A percentile compares a stretch with the other conserved stretches of the same genome.
phyloP scores from a whole-genome alignment of 2,329 filamentous ascomycete genomes.

The Bipolaris bicolor region DNA sequence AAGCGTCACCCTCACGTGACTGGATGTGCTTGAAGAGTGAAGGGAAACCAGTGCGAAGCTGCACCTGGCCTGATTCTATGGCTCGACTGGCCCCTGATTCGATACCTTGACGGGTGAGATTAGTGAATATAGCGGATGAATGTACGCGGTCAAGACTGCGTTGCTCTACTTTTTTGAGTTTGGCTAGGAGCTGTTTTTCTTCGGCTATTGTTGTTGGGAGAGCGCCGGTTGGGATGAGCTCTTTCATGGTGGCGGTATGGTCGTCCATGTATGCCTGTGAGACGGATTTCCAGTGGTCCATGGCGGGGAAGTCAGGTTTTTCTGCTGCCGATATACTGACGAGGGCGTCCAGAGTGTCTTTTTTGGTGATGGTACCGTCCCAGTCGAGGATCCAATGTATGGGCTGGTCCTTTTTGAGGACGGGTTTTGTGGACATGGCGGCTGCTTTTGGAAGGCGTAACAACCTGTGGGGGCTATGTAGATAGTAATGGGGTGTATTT shows the following conservation, averaged over 20 bases:
- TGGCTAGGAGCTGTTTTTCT: slow-evolving; percentile 49
- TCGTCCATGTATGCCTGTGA: slow-evolving; percentile 52
- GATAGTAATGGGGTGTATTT: neutral
- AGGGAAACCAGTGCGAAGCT: slow-evolving; percentile 48
- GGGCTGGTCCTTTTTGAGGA: slow-evolving; percentile 8
- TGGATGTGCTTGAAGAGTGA: slow-evolving; percentile 38
- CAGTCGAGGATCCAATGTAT: slow-evolving; percentile 54
- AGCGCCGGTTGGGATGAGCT: slow-evolving; percentile 30
- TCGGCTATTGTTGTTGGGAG: slow-evolving; percentile 40
- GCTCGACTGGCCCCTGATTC: slow-evolving; percentile 31
- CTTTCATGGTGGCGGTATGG: slow-evolving; percentile 41
- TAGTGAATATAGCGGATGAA: slow-evolving; percentile 49
- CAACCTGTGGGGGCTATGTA: neutral
- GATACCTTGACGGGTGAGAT: slow-evolving; percentile 43
- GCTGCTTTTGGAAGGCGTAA: neutral
- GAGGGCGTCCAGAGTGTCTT: slow-evolving; percentile 54
- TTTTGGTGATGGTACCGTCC: slow-evolving; percentile 55
- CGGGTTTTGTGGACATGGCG: slow-evolving; percentile 21
- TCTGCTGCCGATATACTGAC: slow-evolving; percentile 46
- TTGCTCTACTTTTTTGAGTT: slow-evolving; percentile 48
- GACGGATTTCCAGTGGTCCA: slow-evolving; percentile 47
- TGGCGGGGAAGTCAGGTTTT: slow-evolving; percentile 29
- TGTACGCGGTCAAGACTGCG: slow-evolving; percentile 51
- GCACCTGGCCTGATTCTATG: slow-evolving; percentile 38
- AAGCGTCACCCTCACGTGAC: slow-evolving; percentile 4